Evolutionary conservation across 768 basidiomycete species (phyloP).

Genomic region (Leccinum longicurvipes): DNA sequence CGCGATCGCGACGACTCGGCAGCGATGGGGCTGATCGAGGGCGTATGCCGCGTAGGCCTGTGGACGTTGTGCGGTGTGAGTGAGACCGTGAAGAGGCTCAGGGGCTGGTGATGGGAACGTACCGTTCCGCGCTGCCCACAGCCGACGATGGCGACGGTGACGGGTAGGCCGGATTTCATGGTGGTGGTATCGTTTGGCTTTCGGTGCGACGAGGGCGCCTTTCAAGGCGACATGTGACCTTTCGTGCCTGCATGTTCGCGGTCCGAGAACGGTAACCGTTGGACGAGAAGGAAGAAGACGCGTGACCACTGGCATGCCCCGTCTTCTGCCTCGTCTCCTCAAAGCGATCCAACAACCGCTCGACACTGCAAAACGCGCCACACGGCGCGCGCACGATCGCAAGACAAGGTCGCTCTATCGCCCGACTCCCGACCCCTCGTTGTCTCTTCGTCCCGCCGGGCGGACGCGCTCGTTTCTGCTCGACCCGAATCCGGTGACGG

Average conservation of each 20-base stretch:
- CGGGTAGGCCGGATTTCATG: constrained; percentile 33
- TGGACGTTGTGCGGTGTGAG: background rate
- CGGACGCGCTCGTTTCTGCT: constrained; percentile 60
- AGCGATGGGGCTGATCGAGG: constrained; percentile 51
- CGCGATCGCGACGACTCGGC: constrained; percentile 81
- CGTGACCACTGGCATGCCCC: constrained; percentile 50
- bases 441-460: constrained; percentile 44
- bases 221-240: constrained; percentile 17
- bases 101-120: constrained; percentile 5
- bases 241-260: too few species aligned
- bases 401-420: constrained; percentile 34
- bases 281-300: too few species aligned
- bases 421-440: constrained; percentile 32
- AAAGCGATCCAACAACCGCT: constrained; percentile 35
- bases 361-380: constrained; percentile 10
- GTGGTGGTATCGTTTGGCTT: constrained; percentile 19
- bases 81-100: background rate
- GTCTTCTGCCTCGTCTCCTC: constrained; percentile 66
- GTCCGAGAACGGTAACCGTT: too few species aligned
- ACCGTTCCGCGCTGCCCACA: constrained; percentile 84
- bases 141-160: constrained; percentile 77
- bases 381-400: constrained; percentile 4
- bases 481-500: constrained; percentile 54
- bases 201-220: constrained; percentile 13
- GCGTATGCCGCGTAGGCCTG: constrained; percentile 69